Conservation (phyloP, 495 filamentous ascomycete species). For the Xylaria grammica region DNA sequence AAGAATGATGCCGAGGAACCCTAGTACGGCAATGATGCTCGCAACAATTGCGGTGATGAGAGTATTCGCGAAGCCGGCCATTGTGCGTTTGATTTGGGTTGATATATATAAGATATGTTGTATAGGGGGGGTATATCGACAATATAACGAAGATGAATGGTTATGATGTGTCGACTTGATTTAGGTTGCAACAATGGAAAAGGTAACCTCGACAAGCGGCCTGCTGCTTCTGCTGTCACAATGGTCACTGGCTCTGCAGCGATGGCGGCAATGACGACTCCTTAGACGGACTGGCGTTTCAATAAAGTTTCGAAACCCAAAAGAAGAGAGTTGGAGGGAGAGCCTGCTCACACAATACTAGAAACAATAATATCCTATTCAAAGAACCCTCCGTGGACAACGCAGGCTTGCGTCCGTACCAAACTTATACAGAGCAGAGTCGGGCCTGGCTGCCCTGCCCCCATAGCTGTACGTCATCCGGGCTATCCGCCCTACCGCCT, state of each 20-base stretch:
- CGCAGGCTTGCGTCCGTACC: not conserved
- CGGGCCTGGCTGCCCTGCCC: not conserved
- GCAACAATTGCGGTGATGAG: constrained; percentile 35
- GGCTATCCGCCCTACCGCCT: constrained; percentile 11
- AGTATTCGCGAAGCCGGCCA: constrained; percentile 32
- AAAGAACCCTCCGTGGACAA: not conserved
- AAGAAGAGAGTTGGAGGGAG: constrained; percentile 15
- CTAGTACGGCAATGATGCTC: constrained; percentile 24
- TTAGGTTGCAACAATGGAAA: not conserved
- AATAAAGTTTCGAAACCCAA: constrained; percentile 1
- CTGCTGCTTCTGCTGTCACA: not conserved
- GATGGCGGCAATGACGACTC: not conserved
- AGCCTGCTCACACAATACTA: not conserved
- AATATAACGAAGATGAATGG: not conserved
- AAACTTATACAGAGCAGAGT: constrained; percentile 4
- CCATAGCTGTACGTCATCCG: constrained; percentile 21
- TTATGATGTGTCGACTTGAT: not conserved
- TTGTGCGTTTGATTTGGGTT: constrained; percentile 12
- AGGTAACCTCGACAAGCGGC: not conserved
- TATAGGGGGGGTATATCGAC: not conserved
- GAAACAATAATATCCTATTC: not conserved
- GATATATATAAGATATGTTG: not conserved
- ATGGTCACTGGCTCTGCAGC: not conserved
- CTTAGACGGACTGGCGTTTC: not conserved
- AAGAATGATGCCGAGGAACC: constrained; percentile 24